Conservation (phyloP, 1,284 basidiomycete species). For the Gymnopus androsaceus region DNA sequence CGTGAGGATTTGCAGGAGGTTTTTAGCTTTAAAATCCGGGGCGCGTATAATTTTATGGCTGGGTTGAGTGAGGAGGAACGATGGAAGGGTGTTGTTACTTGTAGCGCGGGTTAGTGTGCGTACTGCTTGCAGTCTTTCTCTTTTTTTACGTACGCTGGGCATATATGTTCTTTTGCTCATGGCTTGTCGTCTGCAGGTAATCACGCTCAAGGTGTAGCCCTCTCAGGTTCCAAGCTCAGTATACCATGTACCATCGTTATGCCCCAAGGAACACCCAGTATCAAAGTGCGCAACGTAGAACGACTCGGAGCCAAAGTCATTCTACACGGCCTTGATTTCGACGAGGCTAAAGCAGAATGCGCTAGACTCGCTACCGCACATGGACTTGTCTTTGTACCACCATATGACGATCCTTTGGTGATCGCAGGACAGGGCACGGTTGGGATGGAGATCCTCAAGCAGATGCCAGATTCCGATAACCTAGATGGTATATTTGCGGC, state of each 20-base stretch:
- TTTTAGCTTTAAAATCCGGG: slow-evolving; percentile 98
- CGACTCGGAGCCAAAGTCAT: slow-evolving; percentile 94
- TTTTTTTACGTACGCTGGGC: too few species aligned
- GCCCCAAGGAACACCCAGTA: slow-evolving; percentile 93
- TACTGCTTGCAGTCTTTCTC: slow-evolving; percentile 28
- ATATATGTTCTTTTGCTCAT: too few species aligned
- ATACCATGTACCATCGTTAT: slow-evolving; percentile 98
- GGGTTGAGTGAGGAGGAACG: slow-evolving; percentile 85
- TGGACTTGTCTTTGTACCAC: slow-evolving; percentile 90
- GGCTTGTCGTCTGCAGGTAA: slow-evolving; percentile 66
- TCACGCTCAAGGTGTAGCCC: slow-evolving; percentile 97
- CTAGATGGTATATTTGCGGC: slow-evolving; percentile 90
- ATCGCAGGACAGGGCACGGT: slow-evolving; percentile 98
- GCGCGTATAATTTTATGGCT: slow-evolving; percentile 99
- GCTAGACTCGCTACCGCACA: slow-evolving; percentile 78
- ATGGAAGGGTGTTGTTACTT: slow-evolving; percentile 97
- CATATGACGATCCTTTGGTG: slow-evolving; percentile 96
- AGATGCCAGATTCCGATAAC: slow-evolving; percentile 71
- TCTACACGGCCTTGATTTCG: slow-evolving; percentile 91
- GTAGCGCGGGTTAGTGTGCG: slow-evolving; percentile 90
- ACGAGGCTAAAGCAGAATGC: slow-evolving; percentile 96
- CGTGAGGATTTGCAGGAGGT: slow-evolving; percentile 95
- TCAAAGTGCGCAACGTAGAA: slow-evolving; percentile 94
- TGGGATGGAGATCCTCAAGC: slow-evolving; percentile 92
- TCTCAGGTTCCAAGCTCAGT: slow-evolving; percentile 83